Evolutionary conservation across 2,329 filamentous ascomycete genomes (phyloP).

Genomic region (Microdochium bolleyi): DNA sequence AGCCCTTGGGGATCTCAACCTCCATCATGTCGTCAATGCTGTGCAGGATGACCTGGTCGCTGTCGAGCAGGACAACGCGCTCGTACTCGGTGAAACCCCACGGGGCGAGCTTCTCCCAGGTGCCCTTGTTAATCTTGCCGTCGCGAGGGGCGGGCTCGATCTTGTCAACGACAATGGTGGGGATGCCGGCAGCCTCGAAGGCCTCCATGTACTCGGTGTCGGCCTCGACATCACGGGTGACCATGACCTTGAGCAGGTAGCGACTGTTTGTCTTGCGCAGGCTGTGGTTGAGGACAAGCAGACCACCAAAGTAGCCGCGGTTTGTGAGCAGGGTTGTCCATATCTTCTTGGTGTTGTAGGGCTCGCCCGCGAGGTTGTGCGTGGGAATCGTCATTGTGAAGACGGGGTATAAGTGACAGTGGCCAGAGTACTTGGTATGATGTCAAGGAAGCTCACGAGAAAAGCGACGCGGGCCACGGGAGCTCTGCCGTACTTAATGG

Average conservation of each 20-base stretch:
- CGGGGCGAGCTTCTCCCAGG: slow-evolving; percentile 25
- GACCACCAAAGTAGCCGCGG: slow-evolving; percentile 20
- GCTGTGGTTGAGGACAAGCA: slow-evolving; percentile 19
- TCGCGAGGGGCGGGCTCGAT: slow-evolving; percentile 23
- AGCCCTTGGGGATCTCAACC: slow-evolving; percentile 17
- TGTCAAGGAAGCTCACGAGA: not conserved
- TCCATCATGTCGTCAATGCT: slow-evolving; percentile 24
- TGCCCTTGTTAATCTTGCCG: slow-evolving; percentile 22
- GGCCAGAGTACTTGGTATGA: not conserved
- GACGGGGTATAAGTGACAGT: not conserved
- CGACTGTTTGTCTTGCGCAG: slow-evolving; percentile 15
- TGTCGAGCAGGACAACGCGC: slow-evolving; percentile 22
- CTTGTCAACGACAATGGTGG: slow-evolving; percentile 23
- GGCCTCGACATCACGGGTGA: slow-evolving; percentile 20
- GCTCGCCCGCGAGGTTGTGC: slow-evolving; percentile 1
- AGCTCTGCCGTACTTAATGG: not conserved
- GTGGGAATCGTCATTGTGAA: not conserved
- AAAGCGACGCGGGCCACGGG: not conserved
- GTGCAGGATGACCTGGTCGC: slow-evolving; percentile 20
- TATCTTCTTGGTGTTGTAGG: slow-evolving; percentile 20
- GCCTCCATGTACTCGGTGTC: slow-evolving; percentile 24
- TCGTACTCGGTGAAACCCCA: slow-evolving; percentile 21
- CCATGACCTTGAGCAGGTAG: slow-evolving; percentile 22
- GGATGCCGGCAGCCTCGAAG: slow-evolving; percentile 20
- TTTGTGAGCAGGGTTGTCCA: slow-evolving; percentile 23